phyloP scores from a whole-genome alignment of 306 rosid genomes.

The Quercus mongolica region DNA sequence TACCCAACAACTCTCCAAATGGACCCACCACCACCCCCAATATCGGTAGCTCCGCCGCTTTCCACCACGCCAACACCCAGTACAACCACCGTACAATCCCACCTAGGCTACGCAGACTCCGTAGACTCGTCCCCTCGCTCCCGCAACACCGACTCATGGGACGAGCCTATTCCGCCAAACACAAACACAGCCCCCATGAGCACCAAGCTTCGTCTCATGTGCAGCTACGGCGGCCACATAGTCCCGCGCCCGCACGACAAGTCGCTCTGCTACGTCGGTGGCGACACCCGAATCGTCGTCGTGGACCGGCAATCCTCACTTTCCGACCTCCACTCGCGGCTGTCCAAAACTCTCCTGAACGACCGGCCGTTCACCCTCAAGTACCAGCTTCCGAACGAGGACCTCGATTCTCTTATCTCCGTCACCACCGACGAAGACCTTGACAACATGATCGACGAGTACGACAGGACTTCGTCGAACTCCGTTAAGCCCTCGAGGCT shows the following conservation, averaged over 20 bases:
- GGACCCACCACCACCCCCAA: slow-evolving; percentile 38
- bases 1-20: slow-evolving; percentile 10
- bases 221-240: slow-evolving; percentile 96
- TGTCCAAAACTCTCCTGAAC: slow-evolving; percentile 66
- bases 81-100: slow-evolving; percentile 24
- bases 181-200: slow-evolving; percentile 11
- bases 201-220: slow-evolving; percentile 76
- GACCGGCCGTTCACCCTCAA: slow-evolving; percentile 66
- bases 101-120: slow-evolving; percentile 60
- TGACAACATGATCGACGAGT: slow-evolving; percentile 96
- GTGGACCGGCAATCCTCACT: slow-evolving; percentile 71
- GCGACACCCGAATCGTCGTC: slow-evolving; percentile 84
- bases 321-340: slow-evolving; percentile 64
- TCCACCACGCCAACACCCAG: slow-evolving; percentile 26
- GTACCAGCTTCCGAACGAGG: slow-evolving; percentile 93
- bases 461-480: slow-evolving; percentile 61
- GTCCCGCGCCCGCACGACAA: slow-evolving; percentile 96
- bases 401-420: slow-evolving; percentile 85
- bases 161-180: slow-evolving; percentile 52
- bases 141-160: slow-evolving; percentile 84
- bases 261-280: slow-evolving; percentile 91
- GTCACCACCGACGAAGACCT: slow-evolving; percentile 91
- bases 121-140: slow-evolving; percentile 84
- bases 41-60: slow-evolving; percentile 14
- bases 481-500: slow-evolving; percentile 67